Percentiles rank a stretch among this genome's conserved stretches.
Conservation (phyloP, 73 alveolate species). For the Paramecium bursaria region DNA sequence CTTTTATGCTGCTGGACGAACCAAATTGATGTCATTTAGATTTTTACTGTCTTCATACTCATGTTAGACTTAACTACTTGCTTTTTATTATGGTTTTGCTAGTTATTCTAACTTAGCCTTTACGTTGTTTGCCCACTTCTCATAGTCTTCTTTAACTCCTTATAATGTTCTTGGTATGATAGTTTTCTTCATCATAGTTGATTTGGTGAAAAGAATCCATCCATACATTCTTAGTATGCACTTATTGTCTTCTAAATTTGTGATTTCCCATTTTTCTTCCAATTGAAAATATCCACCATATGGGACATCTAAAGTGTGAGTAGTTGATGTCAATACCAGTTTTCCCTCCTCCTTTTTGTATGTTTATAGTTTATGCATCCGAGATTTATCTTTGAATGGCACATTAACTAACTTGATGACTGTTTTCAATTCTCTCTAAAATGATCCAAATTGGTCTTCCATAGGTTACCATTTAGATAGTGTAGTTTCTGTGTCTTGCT, state of each 20-base stretch:
- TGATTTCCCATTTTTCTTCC: conserved; percentile 57
- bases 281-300: conserved; percentile 41
- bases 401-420: conserved; percentile 17
- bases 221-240: conserved; percentile 16
- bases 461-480: conserved; percentile 12
- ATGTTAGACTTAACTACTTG: no score
- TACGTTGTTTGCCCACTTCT: conserved; percentile 41
- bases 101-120: neutral
- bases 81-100: neutral
- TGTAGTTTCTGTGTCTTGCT: conserved; percentile 29
- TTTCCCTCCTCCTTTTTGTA: conserved; percentile 30
- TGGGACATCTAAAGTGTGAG: conserved; percentile 58
- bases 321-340: neutral
- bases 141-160: conserved; percentile 54
- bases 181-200: conserved; percentile 47
- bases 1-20: no score
- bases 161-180: conserved; percentile 6
- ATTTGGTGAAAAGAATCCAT: conserved; percentile 22
- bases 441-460: conserved; percentile 9
- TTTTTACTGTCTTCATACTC: no score
- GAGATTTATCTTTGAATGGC: conserved; percentile 43
- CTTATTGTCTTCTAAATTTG: conserved; percentile 19
- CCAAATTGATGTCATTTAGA: no score
- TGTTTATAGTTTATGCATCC: conserved; percentile 39
- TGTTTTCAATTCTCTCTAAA: conserved; percentile 42